Percentiles rank a stretch among this genome's conserved stretches.
Evolutionary conservation across 176 grass and related monocot species (phyloP).

Genomic region (Oryza glaberrima): DNA sequence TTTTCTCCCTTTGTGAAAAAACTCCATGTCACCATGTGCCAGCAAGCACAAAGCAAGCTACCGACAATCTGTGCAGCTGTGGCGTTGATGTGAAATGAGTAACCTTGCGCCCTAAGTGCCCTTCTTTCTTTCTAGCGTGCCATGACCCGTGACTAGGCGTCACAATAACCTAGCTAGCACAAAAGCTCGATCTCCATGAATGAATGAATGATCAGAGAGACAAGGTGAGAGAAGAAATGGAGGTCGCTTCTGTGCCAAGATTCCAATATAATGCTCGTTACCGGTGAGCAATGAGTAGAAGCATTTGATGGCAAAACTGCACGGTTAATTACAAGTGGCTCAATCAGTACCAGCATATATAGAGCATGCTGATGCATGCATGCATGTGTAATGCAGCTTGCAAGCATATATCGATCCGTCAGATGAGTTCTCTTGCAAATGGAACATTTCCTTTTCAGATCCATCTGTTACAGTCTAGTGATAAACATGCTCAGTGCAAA

Average conservation of each 20-base stretch:
- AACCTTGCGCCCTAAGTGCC: background rate
- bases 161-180: background rate
- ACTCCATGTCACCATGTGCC: background rate
- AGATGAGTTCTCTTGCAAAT: background rate
- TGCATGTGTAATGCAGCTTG: background rate
- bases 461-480: background rate
- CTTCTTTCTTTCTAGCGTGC: background rate
- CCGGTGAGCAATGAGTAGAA: conserved; percentile 12
- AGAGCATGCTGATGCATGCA: background rate
- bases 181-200: background rate
- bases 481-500: background rate
- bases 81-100: conserved; percentile 30
- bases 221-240: background rate
- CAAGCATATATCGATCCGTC: background rate
- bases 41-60: conserved; percentile 18
- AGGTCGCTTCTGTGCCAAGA: conserved; percentile 36
- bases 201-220: background rate
- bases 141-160: background rate
- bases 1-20: background rate
- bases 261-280: background rate
- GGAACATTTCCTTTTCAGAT: background rate
- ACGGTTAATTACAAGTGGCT: background rate
- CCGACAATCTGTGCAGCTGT: conserved; percentile 25
- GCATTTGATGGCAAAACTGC: background rate
- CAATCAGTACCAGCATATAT: background rate